phyloP scores from a whole-genome alignment of 2,329 filamentous ascomycete genomes.

The Dothistroma septosporum region DNA sequence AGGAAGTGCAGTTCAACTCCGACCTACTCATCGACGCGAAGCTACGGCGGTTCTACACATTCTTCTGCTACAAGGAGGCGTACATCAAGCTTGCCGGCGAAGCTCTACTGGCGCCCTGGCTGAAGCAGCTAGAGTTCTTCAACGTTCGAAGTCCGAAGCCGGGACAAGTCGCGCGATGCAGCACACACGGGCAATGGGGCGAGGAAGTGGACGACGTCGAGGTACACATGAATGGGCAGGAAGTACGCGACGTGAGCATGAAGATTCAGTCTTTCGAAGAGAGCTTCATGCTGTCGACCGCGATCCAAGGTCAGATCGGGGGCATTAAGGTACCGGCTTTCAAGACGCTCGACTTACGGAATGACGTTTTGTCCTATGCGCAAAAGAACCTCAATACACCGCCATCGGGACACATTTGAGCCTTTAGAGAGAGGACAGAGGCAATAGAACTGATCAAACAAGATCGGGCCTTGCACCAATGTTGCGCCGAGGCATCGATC shows the following conservation, averaged over 20 bases:
- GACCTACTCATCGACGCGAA: slow-evolving; percentile 55
- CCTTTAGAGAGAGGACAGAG: not conserved
- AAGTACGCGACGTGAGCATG: slow-evolving; percentile 51
- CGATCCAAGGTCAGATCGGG: slow-evolving; percentile 39
- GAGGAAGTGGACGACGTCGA: slow-evolving; percentile 47
- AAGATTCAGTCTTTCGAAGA: slow-evolving; percentile 57
- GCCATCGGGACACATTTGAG: slow-evolving; percentile 22
- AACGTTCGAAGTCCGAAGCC: slow-evolving; percentile 55
- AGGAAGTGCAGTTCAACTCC: slow-evolving; percentile 38
- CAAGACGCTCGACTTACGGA: slow-evolving; percentile 29
- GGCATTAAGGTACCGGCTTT: slow-evolving; percentile 32
- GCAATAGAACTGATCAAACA: not conserved
- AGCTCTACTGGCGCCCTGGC: slow-evolving; percentile 69
- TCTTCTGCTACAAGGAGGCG: slow-evolving; percentile 75
- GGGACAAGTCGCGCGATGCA: slow-evolving; percentile 41
- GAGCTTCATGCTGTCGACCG: slow-evolving; percentile 57
- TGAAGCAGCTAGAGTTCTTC: slow-evolving; percentile 65
- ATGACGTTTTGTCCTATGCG: slow-evolving; percentile 30
- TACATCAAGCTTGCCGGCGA: slow-evolving; percentile 82
- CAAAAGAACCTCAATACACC: slow-evolving; percentile 22
- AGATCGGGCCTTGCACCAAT: not conserved
- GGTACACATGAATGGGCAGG: slow-evolving; percentile 47
- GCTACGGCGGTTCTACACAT: slow-evolving; percentile 68
- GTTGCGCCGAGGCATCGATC: slow-evolving; percentile 1
- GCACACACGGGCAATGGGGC: slow-evolving; percentile 45